Evolutionary conservation across 1,284 basidiomycete species (phyloP).

Genomic region (Phellopilus nigrolimitatus): DNA sequence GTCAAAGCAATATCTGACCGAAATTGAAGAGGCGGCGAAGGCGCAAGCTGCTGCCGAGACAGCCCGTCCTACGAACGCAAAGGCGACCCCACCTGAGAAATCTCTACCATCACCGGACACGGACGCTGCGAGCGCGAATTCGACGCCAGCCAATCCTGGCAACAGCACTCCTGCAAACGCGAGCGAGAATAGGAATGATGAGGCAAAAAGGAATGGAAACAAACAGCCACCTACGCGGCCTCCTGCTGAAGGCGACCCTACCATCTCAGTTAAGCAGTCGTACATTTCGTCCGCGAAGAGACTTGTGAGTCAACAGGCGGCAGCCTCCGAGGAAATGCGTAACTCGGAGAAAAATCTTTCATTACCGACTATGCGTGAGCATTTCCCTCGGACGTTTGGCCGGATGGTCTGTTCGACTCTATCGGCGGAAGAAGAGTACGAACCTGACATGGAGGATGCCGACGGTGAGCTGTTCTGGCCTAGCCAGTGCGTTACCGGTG

Average conservation of each 20-base stretch:
- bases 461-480: conserved; percentile 80
- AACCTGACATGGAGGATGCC: conserved; percentile 75
- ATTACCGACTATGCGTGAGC: conserved; percentile 56
- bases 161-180: conserved; percentile 25
- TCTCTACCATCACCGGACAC: conserved; percentile 70
- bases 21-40: conserved; percentile 33
- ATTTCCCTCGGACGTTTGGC: conserved; percentile 68
- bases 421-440: conserved; percentile 58
- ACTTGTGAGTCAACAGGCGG: conserved; percentile 39
- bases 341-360: conserved; percentile 51
- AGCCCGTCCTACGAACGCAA: conserved; percentile 34
- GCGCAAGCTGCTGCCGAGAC: conserved; percentile 30
- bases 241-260: conserved; percentile 1
- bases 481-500: conserved; percentile 58
- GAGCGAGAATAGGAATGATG: conserved; percentile 6
- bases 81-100: conserved; percentile 45
- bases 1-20: conserved; percentile 33
- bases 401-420: conserved; percentile 64
- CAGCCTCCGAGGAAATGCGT: conserved; percentile 43
- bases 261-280: conserved; percentile 6
- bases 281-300: conserved; percentile 42
- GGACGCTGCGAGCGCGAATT: conserved; percentile 61
- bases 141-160: conserved; percentile 58
- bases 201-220: conserved; percentile 4
- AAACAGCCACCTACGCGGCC: conserved; percentile 1